Evolutionary conservation across 331 rosid genomes (phyloP).

Genomic region (Saraca asoca): DNA sequence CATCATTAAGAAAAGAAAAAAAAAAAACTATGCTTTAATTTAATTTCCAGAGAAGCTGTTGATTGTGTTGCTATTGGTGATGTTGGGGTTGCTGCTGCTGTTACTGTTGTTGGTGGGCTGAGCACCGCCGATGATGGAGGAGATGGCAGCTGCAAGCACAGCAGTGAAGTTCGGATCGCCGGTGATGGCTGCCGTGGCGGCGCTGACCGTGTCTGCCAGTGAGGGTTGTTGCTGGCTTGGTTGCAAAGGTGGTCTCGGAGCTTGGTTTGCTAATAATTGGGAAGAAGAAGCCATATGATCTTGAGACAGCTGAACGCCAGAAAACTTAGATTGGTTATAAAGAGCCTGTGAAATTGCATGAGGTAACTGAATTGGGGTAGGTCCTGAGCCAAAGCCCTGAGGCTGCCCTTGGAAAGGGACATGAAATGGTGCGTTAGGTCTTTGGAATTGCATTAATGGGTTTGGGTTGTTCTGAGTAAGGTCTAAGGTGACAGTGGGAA

Average conservation of each 20-base stretch:
- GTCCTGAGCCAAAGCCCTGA: constrained; percentile 46
- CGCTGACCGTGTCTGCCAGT: constrained; percentile 65
- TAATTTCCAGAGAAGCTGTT: constrained; percentile 64
- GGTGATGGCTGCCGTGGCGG: constrained; percentile 90
- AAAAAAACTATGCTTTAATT: constrained; percentile 10
- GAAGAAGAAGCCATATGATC: constrained; percentile 52
- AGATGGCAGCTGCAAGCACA: constrained; percentile 89
- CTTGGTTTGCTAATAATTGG: constrained; percentile 47
- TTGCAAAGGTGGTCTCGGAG: constrained; percentile 39
- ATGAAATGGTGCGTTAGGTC: constrained; percentile 59
- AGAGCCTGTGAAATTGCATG: constrained; percentile 61
- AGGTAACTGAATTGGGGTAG: constrained; percentile 34
- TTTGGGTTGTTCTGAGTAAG: constrained; percentile 66
- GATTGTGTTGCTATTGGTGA: constrained; percentile 33
- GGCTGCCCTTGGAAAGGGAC: constrained; percentile 56
- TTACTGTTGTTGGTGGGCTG: constrained; percentile 30
- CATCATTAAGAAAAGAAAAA: background rate
- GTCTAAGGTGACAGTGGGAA: constrained; percentile 90
- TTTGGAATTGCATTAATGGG: constrained; percentile 55
- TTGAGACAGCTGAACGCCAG: constrained; percentile 87
- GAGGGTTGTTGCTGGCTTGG: constrained; percentile 49
- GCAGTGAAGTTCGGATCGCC: constrained; percentile 88
- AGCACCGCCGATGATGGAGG: constrained; percentile 80
- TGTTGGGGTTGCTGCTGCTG: constrained; percentile 36
- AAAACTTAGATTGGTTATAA: constrained; percentile 80